Evolutionary conservation across 2,329 filamentous ascomycete genomes (phyloP).

Genomic region (Aspergillus piperis): DNA sequence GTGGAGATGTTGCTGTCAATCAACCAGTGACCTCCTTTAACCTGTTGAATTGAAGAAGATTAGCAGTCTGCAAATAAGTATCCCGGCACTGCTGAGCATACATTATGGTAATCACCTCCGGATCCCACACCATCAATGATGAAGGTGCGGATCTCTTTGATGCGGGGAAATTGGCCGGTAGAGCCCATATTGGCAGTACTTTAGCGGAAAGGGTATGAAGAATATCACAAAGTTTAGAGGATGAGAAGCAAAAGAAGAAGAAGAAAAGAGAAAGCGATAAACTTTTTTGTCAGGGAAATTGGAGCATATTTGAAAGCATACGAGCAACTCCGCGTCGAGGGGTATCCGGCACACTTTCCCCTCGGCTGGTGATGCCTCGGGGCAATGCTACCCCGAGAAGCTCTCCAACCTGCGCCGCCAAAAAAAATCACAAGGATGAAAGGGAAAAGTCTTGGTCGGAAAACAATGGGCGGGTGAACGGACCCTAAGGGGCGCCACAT

Average conservation of each 20-base stretch:
- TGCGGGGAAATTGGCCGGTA: slow-evolving; percentile 41
- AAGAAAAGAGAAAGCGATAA: slow-evolving; percentile 16
- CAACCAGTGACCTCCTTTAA: slow-evolving; percentile 67
- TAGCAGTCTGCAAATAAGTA: not conserved
- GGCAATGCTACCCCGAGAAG: slow-evolving; percentile 33
- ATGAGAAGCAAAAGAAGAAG: slow-evolving; percentile 13
- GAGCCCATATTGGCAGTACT: slow-evolving; percentile 30
- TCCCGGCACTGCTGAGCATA: slow-evolving; percentile 49
- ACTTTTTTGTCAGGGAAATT: slow-evolving; percentile 9
- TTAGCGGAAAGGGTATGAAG: slow-evolving; percentile 1
- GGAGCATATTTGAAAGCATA: slow-evolving; percentile 23
- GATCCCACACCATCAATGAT: slow-evolving; percentile 50
- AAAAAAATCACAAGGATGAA: not conserved
- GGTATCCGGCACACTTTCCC: slow-evolving; percentile 6
- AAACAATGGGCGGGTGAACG: not conserved
- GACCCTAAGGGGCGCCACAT: not conserved
- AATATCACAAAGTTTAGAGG: slow-evolving; percentile 1
- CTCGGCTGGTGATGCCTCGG: slow-evolving; percentile 26
- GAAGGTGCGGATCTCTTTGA: slow-evolving; percentile 50
- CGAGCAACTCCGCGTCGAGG: slow-evolving; percentile 5
- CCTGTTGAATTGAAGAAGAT: slow-evolving; percentile 22
- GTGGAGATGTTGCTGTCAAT: slow-evolving; percentile 91
- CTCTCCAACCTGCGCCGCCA: not conserved
- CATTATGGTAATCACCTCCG: slow-evolving; percentile 77
- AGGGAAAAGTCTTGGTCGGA: not conserved